phyloP scores from a whole-genome alignment of 2,329 filamentous ascomycete genomes.

The Talaromyces sp. region DNA sequence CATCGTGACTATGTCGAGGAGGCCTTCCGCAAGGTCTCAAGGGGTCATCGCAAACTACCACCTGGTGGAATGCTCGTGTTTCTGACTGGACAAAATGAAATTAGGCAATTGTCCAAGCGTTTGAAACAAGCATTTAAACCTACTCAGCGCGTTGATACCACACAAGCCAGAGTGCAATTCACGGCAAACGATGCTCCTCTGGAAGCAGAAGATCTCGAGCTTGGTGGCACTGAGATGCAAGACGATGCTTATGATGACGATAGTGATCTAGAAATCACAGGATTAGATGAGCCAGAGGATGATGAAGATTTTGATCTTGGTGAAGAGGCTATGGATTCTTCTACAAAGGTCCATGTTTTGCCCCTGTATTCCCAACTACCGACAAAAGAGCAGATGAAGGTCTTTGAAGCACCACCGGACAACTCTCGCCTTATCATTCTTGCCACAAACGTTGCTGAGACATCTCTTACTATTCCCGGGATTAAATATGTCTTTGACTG shows the following conservation, averaged over 20 bases:
- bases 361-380: constrained; percentile 92
- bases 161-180: constrained; percentile 70
- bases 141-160: constrained; percentile 52
- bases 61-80: constrained; percentile 92
- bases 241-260: constrained; percentile 55
- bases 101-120: constrained; percentile 76
- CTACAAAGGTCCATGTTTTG: constrained; percentile 79
- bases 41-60: constrained; percentile 86
- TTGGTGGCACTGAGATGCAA: constrained; percentile 61
- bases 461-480: constrained; percentile 92
- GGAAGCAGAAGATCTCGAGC: constrained; percentile 84
- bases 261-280: constrained; percentile 63
- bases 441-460: constrained; percentile 96
- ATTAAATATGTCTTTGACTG: constrained; percentile 96
- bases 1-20: constrained; percentile 88
- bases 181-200: constrained; percentile 76
- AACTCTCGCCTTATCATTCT: constrained; percentile 83
- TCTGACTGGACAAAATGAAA: constrained; percentile 91
- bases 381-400: constrained; percentile 84
- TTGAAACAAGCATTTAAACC: constrained; percentile 70
- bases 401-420: constrained; percentile 84
- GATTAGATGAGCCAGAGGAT: constrained; percentile 61
- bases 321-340: constrained; percentile 59
- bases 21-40: constrained; percentile 80
- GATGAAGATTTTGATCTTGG: constrained; percentile 72